These are phyloP conservation scores for Cryptosporidium canis DNA, from an alignment of 169 alveolate species.

Conservation along the genomic window DNA sequence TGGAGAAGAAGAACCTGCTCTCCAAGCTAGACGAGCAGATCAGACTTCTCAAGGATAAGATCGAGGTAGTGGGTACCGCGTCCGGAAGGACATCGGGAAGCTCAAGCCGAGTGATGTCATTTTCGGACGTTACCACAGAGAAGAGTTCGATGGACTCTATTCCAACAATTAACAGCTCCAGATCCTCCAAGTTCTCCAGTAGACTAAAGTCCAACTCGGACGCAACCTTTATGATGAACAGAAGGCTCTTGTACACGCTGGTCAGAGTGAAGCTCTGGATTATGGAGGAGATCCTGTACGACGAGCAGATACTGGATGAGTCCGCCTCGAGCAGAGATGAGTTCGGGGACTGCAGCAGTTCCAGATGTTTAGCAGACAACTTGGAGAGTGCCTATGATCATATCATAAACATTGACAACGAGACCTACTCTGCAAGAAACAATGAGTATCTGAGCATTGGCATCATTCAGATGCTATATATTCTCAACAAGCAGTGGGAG, in stretches of 20 bases:
- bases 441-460: constrained; percentile 21
- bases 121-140: constrained; percentile 40
- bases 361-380: neutral
- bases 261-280: constrained; percentile 37
- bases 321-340: neutral
- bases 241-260: neutral
- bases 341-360: neutral
- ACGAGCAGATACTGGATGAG: neutral
- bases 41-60: neutral
- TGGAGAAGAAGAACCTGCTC: constrained; percentile 12
- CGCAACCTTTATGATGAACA: neutral
- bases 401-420: neutral
- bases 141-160: neutral
- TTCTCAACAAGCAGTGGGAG: constrained; percentile 56
- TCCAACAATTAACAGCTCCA: neutral
- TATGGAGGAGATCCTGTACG: constrained; percentile 34
- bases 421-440: neutral
- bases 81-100: neutral
- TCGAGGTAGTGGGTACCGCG: neutral
- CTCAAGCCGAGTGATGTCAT: constrained; percentile 32
- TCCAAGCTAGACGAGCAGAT: constrained; percentile 35
- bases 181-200: constrained; percentile 43
- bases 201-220: neutral
- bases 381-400: neutral
- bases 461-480: constrained; percentile 13